Evolutionary conservation across 345 rosid genomes (phyloP).

Genomic region (Camelina sativa): DNA sequence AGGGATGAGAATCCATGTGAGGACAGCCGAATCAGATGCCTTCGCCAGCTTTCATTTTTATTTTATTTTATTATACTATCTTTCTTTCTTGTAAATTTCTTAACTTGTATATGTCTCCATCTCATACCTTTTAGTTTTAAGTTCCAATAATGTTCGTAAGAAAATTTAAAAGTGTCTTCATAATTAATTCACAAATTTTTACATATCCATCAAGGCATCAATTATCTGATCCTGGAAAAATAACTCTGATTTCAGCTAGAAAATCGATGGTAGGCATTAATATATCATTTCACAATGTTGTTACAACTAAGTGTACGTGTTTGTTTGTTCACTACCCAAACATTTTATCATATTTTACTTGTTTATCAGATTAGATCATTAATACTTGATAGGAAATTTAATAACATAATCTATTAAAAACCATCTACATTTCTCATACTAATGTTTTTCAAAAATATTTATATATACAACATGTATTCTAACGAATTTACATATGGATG

Average conservation of each 20-base stretch:
- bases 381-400: too few species aligned
- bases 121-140: slow-evolving; percentile 19
- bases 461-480: too few species aligned
- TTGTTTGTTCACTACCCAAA: too few species aligned
- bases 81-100: neutral
- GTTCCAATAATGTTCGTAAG: slow-evolving; percentile 3
- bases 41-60: slow-evolving; percentile 49
- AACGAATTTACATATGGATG: too few species aligned
- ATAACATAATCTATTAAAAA: too few species aligned
- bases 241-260: neutral
- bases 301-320: too few species aligned
- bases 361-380: neutral
- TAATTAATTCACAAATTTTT: neutral
- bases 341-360: too few species aligned
- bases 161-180: neutral
- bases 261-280: neutral
- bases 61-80: neutral
- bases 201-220: neutral
- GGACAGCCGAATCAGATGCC: slow-evolving; percentile 38
- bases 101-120: slow-evolving; percentile 50
- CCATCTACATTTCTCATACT: neutral
- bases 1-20: slow-evolving; percentile 66
- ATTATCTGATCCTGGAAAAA: neutral
- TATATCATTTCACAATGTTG: slow-evolving; percentile 6
- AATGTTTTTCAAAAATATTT: too few species aligned